Percentiles rank a stretch among this genome's conserved stretches.
Conservation (phyloP, 1,139 yeast species). For the Scheffersomyces segobiensis region DNA sequence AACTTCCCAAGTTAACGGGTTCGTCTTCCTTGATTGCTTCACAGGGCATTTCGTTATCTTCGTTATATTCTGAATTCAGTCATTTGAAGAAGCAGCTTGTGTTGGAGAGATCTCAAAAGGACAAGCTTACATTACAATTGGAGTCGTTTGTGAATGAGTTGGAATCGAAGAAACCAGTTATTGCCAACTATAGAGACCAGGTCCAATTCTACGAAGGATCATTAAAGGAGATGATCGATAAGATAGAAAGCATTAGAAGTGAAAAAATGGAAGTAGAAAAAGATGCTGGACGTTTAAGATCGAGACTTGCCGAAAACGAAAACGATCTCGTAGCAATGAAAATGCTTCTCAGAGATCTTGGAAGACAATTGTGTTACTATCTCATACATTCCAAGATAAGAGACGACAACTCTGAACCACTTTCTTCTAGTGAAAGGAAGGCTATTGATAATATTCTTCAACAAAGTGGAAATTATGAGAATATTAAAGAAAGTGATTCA, state of each 20-base stretch:
- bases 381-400: slow-evolving; percentile 66
- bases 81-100: slow-evolving; percentile 65
- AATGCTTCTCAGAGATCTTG: slow-evolving; percentile 67
- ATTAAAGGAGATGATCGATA: slow-evolving; percentile 40
- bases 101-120: slow-evolving; percentile 72
- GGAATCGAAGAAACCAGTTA: slow-evolving; percentile 76
- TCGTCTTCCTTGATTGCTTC: slow-evolving; percentile 49
- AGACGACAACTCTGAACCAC: slow-evolving; percentile 52
- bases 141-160: slow-evolving; percentile 73
- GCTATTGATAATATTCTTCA: slow-evolving; percentile 49
- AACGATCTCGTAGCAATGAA: slow-evolving; percentile 46
- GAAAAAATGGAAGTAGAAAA: slow-evolving; percentile 46
- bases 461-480: slow-evolving; percentile 34
- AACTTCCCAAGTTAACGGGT: slow-evolving; percentile 36
- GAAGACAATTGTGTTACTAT: slow-evolving; percentile 75
- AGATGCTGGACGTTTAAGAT: slow-evolving; percentile 32
- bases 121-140: slow-evolving; percentile 67
- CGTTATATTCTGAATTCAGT: slow-evolving; percentile 68
- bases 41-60: slow-evolving; percentile 63
- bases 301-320: slow-evolving; percentile 37
- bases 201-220: slow-evolving; percentile 44
- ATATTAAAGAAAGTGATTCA: slow-evolving; percentile 56
- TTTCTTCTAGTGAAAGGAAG: slow-evolving; percentile 56
- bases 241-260: slow-evolving; percentile 36
- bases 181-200: slow-evolving; percentile 65